A percentile compares a stretch with the other conserved stretches of the same genome.
Evolutionary conservation across 1,284 basidiomycete species (phyloP).

Genomic region (Apiotrichum laibachii): DNA sequence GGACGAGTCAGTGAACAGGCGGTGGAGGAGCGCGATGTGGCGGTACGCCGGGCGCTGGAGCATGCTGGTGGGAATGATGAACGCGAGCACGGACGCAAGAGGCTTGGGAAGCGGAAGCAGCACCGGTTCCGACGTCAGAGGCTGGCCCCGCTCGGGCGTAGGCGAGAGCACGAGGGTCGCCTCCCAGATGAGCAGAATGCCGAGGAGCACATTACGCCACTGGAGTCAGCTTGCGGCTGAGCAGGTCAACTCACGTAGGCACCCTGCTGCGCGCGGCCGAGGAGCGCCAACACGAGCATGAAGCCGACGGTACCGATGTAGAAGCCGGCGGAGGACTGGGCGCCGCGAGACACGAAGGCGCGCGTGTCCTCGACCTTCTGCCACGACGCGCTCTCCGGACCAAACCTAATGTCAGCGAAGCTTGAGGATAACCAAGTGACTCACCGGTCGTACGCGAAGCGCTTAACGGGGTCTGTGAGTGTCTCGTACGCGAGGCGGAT

Average conservation of each 20-base stretch:
- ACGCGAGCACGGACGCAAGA: constrained; percentile 3
- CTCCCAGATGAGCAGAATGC: constrained; percentile 58
- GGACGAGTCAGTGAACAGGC: constrained; percentile 31
- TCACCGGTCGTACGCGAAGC: constrained; percentile 78
- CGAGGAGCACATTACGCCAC: constrained; percentile 73
- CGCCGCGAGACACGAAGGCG: constrained; percentile 11
- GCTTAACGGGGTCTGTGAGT: constrained; percentile 69
- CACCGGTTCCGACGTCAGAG: constrained; percentile 6
- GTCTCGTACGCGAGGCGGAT: constrained; percentile 76
- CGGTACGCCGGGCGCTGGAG: constrained; percentile 30
- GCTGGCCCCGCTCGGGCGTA: constrained; percentile 9
- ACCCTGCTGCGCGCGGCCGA: constrained; percentile 61
- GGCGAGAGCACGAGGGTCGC: constrained; percentile 36
- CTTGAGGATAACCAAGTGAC: constrained; percentile 42
- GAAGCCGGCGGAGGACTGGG: constrained; percentile 3
- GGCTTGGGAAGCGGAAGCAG: constrained; percentile 11
- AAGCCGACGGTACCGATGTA: constrained; percentile 9
- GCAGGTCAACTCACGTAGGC: constrained; percentile 60
- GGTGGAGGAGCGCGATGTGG: constrained; percentile 32
- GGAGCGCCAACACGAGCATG: constrained; percentile 31
- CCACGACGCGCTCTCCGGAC: constrained; percentile 11
- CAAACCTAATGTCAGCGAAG: constrained; percentile 13
- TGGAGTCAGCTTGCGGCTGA: constrained; percentile 34
- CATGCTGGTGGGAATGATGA: neutral
- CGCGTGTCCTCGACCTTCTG: constrained; percentile 6